Evolutionary conservation across 768 basidiomycete genomes (phyloP).

Genomic region (Hemileccinum impolitum): DNA sequence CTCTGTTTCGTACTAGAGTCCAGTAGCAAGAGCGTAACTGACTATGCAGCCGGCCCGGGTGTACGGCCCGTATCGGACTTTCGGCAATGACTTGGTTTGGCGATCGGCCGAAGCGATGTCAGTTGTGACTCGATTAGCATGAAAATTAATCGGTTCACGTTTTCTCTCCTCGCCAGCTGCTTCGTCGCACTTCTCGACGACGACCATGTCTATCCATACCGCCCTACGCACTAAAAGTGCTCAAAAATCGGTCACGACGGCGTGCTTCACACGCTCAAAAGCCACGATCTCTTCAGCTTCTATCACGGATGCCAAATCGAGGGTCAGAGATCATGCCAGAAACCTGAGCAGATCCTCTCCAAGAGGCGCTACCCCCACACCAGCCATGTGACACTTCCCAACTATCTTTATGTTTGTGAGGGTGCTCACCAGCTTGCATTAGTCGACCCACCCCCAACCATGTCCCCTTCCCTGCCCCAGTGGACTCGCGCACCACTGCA

Average conservation of each 20-base stretch:
- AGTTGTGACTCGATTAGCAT: conserved; percentile 20
- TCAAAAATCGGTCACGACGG: conserved; percentile 30
- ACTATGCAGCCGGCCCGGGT: too few species aligned
- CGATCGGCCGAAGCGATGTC: conserved; percentile 25
- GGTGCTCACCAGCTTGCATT: conserved; percentile 51
- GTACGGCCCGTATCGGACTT: conserved; percentile 19
- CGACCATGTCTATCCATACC: conserved; percentile 42
- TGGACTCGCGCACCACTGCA: conserved; percentile 39
- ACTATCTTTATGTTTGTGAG: not conserved
- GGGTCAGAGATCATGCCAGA: conserved; percentile 75
- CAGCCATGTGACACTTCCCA: conserved; percentile 48
- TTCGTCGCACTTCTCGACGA: conserved; percentile 11
- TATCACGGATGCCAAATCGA: conserved; percentile 76
- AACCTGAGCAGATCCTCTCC: conserved; percentile 67
- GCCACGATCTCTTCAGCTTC: conserved; percentile 50
- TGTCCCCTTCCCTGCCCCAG: conserved; percentile 34
- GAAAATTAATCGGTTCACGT: conserved; percentile 1
- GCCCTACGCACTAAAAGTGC: conserved; percentile 43
- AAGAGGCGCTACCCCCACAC: conserved; percentile 58
- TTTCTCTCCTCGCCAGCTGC: conserved; percentile 1
- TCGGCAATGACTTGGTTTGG: conserved; percentile 17
- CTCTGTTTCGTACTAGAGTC: too few species aligned
- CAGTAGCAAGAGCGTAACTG: too few species aligned
- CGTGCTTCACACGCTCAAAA: conserved; percentile 43
- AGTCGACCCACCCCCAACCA: conserved; percentile 39